Percentiles rank a stretch among this genome's conserved stretches.
Evolutionary conservation across 768 basidiomycete genomes (phyloP).

Genomic region (Hysterangium stoloniferum): DNA sequence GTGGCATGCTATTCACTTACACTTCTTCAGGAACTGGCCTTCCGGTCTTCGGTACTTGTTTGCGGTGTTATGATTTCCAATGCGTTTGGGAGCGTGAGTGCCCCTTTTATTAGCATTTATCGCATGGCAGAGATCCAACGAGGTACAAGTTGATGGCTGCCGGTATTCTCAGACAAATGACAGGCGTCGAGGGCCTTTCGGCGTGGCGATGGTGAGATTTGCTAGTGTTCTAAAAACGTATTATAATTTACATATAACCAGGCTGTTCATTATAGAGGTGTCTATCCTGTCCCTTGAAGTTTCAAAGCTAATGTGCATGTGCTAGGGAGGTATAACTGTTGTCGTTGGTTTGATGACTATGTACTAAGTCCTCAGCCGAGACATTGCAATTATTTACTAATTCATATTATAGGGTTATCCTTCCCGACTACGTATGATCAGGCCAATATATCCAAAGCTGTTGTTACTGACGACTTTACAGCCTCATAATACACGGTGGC

Average conservation of each 20-base stretch:
- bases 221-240: neutral
- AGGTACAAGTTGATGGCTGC: conserved; percentile 54
- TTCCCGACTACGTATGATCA: conserved; percentile 7
- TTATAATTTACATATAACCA: no score
- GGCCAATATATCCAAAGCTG: no score
- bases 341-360: conserved; percentile 46
- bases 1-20: conserved; percentile 37
- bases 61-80: conserved; percentile 54
- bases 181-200: conserved; percentile 54
- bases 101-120: neutral
- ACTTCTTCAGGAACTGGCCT: conserved; percentile 55
- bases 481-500: conserved; percentile 50
- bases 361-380: no score
- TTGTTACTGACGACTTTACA: neutral
- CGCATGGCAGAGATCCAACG: neutral
- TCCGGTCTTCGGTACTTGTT: conserved; percentile 54
- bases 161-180: conserved; percentile 63
- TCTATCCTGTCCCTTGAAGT: no score
- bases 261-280: conserved; percentile 69
- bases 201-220: conserved; percentile 61
- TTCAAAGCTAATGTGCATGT: no score
- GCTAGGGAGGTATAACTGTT: conserved; percentile 62
- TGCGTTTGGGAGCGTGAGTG: conserved; percentile 55
- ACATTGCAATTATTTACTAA: neutral
- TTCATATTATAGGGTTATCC: neutral